Base-by-base conservation (phyloP, 2,329 filamentous ascomycete genomes). In the Beauveria rudraprayagi region DNA sequence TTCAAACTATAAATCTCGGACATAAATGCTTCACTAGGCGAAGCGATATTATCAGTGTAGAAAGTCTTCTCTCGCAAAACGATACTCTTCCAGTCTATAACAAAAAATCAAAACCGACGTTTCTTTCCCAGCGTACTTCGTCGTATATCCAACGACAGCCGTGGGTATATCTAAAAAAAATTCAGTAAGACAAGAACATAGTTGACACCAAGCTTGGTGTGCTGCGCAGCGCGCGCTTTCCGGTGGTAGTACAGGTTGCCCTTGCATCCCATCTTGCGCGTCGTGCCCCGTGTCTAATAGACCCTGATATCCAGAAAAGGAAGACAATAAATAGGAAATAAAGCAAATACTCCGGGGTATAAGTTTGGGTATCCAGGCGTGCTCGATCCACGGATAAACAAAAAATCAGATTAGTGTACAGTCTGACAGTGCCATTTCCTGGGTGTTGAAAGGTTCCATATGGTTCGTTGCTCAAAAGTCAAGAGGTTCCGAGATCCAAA, bases 161-260 rank as follows among this genome's bases (percentile, higher is more conserved):
- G 56, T 7, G 72, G 72, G 72, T 74, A 74, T 74, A 72, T 72
- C 68, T 66, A 72, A 67, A 72, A 69, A 69, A 69, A 26, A 14
- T 51, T 58, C 56, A 58, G 57, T 50, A 52, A 71, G 68, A 34
- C 19, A 56, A 57, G 52, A 61, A 57, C 60, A 61, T 56, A 19
- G 37, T 53, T 34, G 17, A 41, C 60, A 51, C 60, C 60, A 52
- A 37, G 10, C 54, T 40, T 48, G 55, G 55, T 50, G 44, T 44
- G 46, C 11, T 57, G 47, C 47, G 59, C 59, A 40, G 52, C 43
- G 46, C 30, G 60, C 53, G 53, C 24, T 34, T 50, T 61, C 47
- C 60, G 47, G 60, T 57, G 69, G 66, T 71, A 65, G 65, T 71
- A 72, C 69, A 72, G 68, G 69, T 72, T 65, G 70, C 68, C 67